These are phyloP conservation scores for Candida quercuum DNA, from an alignment of 805 yeast species.

Conservation along the genomic window DNA sequence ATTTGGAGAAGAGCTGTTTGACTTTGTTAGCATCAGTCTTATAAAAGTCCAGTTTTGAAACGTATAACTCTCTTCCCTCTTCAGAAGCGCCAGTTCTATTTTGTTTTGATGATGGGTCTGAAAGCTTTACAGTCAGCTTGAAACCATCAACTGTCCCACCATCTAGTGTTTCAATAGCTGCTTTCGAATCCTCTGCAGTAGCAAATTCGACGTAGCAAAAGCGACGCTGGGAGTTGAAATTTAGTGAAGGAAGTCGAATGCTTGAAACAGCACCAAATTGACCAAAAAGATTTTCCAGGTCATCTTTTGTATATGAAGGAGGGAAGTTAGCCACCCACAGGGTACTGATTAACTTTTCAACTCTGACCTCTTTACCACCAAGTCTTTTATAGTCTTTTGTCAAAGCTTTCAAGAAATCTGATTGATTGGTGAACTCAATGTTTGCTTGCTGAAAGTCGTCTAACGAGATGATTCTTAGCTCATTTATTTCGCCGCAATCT, in stretches of 20 bases:
- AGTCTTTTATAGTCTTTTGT: slow-evolving; percentile 51
- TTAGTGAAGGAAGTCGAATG: slow-evolving; percentile 61
- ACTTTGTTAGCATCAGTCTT: slow-evolving; percentile 35
- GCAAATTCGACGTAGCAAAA: slow-evolving; percentile 69
- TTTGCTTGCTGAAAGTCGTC: slow-evolving; percentile 35
- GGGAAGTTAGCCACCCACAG: slow-evolving; percentile 77
- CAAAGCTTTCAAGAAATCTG: slow-evolving; percentile 49
- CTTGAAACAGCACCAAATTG: slow-evolving; percentile 37
- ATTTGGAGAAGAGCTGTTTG: slow-evolving; percentile 35
- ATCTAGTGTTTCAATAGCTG: slow-evolving; percentile 38
- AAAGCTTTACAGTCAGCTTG: slow-evolving; percentile 50
- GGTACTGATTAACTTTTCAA: slow-evolving; percentile 43
- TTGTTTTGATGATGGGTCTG: slow-evolving; percentile 47
- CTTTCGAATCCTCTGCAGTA: slow-evolving; percentile 35
- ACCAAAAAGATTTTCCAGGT: slow-evolving; percentile 36
- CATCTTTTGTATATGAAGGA: slow-evolving; percentile 37
- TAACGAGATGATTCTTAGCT: slow-evolving; percentile 23
- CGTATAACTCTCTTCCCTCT: slow-evolving; percentile 52
- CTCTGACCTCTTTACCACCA: slow-evolving; percentile 37
- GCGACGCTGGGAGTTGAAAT: slow-evolving; percentile 48
- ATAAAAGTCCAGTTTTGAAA: slow-evolving; percentile 46
- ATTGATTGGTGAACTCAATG: slow-evolving; percentile 50
- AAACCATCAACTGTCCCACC: slow-evolving; percentile 33
- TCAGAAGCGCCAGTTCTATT: slow-evolving; percentile 40
- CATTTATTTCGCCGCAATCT: slow-evolving; percentile 55